These are phyloP conservation scores for Arthrinium phaeospermum DNA, from an alignment of 2,329 filamentous ascomycete species.

Conservation along the genomic window DNA sequence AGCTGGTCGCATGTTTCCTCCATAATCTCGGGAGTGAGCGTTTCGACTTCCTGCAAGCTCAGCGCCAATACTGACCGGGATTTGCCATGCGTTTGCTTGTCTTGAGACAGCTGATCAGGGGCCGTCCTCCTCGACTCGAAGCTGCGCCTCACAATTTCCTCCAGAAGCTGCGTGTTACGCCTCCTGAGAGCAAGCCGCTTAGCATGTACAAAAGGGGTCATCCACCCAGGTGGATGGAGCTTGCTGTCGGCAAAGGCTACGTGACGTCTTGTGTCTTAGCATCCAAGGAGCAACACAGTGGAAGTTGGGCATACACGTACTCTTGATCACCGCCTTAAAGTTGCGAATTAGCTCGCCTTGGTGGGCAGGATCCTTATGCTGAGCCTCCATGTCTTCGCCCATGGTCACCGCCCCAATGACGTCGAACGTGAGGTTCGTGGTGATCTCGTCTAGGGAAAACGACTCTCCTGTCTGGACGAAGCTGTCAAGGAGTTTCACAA, in stretches of 20 bases:
- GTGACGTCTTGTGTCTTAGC: not conserved
- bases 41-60: no score
- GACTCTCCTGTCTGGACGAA: conserved; percentile 34
- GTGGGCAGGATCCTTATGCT: conserved; percentile 31
- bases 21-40: no score
- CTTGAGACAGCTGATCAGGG: no score
- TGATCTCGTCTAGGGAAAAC: conserved; percentile 34
- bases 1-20: no score
- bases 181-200: conserved; percentile 23
- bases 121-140: not conserved
- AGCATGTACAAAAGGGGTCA: conserved; percentile 18
- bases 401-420: conserved; percentile 44
- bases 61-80: not conserved
- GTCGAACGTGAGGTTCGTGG: conserved; percentile 44
- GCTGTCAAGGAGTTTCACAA: conserved; percentile 42
- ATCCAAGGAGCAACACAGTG: not conserved
- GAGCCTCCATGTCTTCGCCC: conserved; percentile 42
- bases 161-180: conserved; percentile 32
- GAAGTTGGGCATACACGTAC: not conserved
- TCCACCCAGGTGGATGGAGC: conserved; percentile 27
- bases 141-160: conserved; percentile 28
- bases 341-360: conserved; percentile 31
- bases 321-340: not conserved
- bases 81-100: not conserved
- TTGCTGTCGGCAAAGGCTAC: conserved; percentile 28